Evolutionary conservation across 176 grass and related monocot genomes (phyloP), one percentile per base, ranked within the genome.

Genomic region (Triticum timopheevii): DNA sequence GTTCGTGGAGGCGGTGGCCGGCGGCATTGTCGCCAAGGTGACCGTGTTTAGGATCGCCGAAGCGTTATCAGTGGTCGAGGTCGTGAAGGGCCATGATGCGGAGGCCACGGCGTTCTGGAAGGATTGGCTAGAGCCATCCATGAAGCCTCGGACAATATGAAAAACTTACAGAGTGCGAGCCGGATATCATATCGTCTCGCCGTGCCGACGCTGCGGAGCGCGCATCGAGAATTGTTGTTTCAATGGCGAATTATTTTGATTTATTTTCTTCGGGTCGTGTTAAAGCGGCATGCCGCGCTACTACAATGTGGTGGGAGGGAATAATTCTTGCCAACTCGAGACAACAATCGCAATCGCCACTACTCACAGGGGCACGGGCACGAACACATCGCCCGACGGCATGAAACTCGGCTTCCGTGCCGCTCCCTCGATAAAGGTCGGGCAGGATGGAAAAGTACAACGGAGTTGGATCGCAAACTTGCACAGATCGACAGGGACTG

Each of bases 61-160:
- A 52, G 64, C 59, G 8, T 78, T 91, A 16, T 89, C 93, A 2
- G 85, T 92, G 45, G 34, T 35, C 4, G 34, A 90, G 78, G 88
- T 95, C 1, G 86, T 94, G 8, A 91, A 77, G 78, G 90, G 93
- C 28, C 28, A 30, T 30, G 28, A 30, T 30, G 28, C 28, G 28
- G 28, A 30, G 28, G 28, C 86, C 35, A 62, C 31, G 5, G 2
- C n/a, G 39, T 88, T 98, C 76, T 98, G 96, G 96, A 90, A 87
- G 19, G 84, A 92, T 45, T 59, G 64, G 45, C 78, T 98, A 16
- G 54, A 81, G 77, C 90, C 90, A 65, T 73, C 88, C 15, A 69
- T 94, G 59, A 87, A 80, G 65, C 40, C 90, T 38, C 67, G 62
- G 34, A 35, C 17, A 19, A 5, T 35, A 0, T 35, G 9, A 40